A percentile compares a stretch with the other conserved stretches of the same genome.
These are phyloP conservation scores for Euphorbia celastroides DNA, from an alignment of 441 rosid species.

Conservation along the genomic window DNA sequence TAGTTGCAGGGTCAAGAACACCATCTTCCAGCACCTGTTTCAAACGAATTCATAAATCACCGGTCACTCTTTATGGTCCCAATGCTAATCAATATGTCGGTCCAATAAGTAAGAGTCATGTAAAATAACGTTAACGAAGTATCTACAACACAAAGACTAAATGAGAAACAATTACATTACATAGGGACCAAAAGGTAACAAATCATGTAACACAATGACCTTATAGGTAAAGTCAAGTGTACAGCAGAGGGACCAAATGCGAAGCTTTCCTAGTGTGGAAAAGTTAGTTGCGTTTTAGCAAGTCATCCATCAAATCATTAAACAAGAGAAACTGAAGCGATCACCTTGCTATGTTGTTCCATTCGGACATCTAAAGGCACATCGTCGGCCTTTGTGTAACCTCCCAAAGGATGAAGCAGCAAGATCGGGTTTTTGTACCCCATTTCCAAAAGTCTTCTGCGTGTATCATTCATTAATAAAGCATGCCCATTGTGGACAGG, in stretches of 20 bases:
- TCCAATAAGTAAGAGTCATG: slow-evolving; percentile 70
- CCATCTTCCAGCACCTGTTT: slow-evolving; percentile 97
- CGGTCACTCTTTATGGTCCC: slow-evolving; percentile 89
- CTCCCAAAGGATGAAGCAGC: slow-evolving; percentile 93
- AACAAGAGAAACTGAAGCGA: background rate
- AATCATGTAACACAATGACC: too few relatives aligned
- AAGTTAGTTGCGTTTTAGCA: too few relatives aligned
- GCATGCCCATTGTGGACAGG: slow-evolving; percentile 99
- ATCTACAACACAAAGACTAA: too few relatives aligned
- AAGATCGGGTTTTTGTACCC: slow-evolving; percentile 89
- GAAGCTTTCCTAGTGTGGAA: background rate
- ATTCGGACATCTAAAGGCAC: slow-evolving; percentile 90
- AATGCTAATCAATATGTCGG: too few relatives aligned
- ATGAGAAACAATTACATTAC: too few relatives aligned
- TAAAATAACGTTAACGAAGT: too few relatives aligned
- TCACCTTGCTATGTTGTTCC: slow-evolving; percentile 93
- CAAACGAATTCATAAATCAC: slow-evolving; percentile 90
- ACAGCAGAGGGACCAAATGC: background rate
- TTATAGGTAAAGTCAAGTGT: background rate
- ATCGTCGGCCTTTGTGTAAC: slow-evolving; percentile 93
- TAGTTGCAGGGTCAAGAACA: slow-evolving; percentile 93
- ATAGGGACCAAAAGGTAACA: too few relatives aligned
- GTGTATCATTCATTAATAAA: slow-evolving; percentile 84
- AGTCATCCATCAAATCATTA: background rate
- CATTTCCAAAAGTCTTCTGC: slow-evolving; percentile 78